Base-by-base conservation (phyloP, 2,329 filamentous ascomycete species). In the Colletotrichum sp. region DNA sequence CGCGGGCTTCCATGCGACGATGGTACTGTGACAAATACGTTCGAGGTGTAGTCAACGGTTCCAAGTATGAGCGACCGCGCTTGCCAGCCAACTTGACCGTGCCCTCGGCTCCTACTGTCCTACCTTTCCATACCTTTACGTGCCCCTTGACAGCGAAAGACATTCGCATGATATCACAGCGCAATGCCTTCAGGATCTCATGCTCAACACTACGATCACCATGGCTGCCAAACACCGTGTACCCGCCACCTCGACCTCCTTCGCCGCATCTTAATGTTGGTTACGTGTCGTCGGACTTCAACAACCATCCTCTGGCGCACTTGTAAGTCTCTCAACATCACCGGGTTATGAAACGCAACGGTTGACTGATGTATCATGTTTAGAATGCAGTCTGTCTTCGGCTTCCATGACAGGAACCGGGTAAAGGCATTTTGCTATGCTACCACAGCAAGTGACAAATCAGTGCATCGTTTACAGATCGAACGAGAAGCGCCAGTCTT, bases 81-180 rank as follows among this genome's bases (percentile, higher is more conserved):
- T 87, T 98, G 13, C 97, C 96, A 6, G 85, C 89, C 5, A 90
- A 90, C 57, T 88, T 99, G 36, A 91, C 94, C 1, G 90, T 98
- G 12, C 97, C 97, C 6, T 93, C 95, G 34, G 96, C 97, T 8
- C 97, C 97, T 4, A 99, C 97, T 0, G 96, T 99, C 2, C 89
- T 99, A 1, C 97, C 97, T 1, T 99, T 99, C 82, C 97, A 99
- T 84, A 99, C 97, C 0, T 99, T 99, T 81, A 99, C 97, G 2
- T 98, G 95, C 78, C 97, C 97, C 0, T 88, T 99, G 78, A 96
- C 95, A 8, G 96, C 97, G 6, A 95, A 95, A 83, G 95, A 98
- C 79, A 95, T 99, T 76, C 94, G 97, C 18, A 92, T 95, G 81
- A 99, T 99, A 78, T 99, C 97, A 10, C 96, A 99, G 83, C 92